Evolutionary conservation across 2,329 filamentous ascomycete genomes (phyloP).

Genomic region (Paecilomyces formosus): DNA sequence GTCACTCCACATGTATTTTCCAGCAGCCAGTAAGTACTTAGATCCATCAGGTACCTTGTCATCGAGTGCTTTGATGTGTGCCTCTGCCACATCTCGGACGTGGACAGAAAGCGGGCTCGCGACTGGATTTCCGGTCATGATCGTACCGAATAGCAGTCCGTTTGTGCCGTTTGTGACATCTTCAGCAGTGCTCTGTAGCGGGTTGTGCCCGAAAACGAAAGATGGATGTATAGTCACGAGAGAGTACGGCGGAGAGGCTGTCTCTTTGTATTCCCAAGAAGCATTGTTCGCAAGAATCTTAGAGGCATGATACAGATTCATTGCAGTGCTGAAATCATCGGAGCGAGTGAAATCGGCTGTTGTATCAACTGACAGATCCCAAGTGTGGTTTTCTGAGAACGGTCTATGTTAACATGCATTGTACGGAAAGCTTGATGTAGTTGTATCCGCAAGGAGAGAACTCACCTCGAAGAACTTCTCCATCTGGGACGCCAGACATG

Average conservation of each 20-base stretch:
- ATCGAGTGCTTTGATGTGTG: slow-evolving; percentile 15
- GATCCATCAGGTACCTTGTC: slow-evolving; percentile 9
- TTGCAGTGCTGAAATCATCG: slow-evolving; percentile 3
- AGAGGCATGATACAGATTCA: slow-evolving; percentile 14
- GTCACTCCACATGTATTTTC: slow-evolving; percentile 8
- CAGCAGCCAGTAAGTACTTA: slow-evolving; percentile 8
- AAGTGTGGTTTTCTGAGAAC: background rate
- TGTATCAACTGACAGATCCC: background rate
- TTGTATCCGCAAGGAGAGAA: background rate
- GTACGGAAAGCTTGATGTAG: too few relatives aligned
- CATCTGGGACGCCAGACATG: background rate
- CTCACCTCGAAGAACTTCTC: background rate
- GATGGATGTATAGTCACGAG: slow-evolving; percentile 16
- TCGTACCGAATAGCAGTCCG: background rate
- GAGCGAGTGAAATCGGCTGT: background rate
- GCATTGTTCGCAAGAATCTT: slow-evolving; percentile 18
- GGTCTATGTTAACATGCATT: too few relatives aligned
- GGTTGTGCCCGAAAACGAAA: slow-evolving; percentile 15
- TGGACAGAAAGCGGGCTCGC: slow-evolving; percentile 10
- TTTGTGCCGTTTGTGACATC: slow-evolving; percentile 1
- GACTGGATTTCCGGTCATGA: slow-evolving; percentile 9
- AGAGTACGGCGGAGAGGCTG: slow-evolving; percentile 10
- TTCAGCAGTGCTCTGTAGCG: slow-evolving; percentile 11
- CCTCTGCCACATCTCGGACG: slow-evolving; percentile 18
- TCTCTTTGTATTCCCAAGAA: slow-evolving; percentile 11